These are phyloP conservation scores for Apophysomyces trapeziformis DNA, from an alignment of 371 early-diverging fungal genomes.

Conservation along the genomic window DNA sequence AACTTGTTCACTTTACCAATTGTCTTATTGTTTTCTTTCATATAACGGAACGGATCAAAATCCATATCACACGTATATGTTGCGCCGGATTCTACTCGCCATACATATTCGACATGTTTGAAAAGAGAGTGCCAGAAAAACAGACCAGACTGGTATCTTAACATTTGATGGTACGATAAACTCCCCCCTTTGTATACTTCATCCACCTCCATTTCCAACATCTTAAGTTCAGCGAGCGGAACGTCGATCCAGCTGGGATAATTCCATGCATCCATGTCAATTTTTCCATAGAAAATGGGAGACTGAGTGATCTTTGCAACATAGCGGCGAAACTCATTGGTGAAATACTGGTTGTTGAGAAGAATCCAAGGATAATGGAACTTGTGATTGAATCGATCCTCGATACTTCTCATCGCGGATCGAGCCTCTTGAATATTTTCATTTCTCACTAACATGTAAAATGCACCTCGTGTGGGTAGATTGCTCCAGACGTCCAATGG, in stretches of 20 bases:
- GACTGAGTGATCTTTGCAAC: constrained; percentile 28
- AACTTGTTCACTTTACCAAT: constrained; percentile 57
- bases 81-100: constrained; percentile 96
- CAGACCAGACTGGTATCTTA: constrained; percentile 82
- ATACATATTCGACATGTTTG: constrained; percentile 84
- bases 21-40: constrained; percentile 77
- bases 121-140: constrained; percentile 85
- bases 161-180: constrained; percentile 15
- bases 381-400: constrained; percentile 53
- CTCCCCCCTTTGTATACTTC: constrained; percentile 28
- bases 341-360: constrained; percentile 42
- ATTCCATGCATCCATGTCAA: constrained; percentile 46
- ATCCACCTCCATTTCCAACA: constrained; percentile 22
- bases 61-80: constrained; percentile 84
- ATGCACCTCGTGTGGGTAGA: constrained; percentile 40
- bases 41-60: constrained; percentile 85
- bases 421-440: constrained; percentile 39
- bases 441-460: constrained; percentile 45
- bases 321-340: constrained; percentile 35
- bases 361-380: constrained; percentile 55
- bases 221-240: neutral
- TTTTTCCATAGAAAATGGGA: constrained; percentile 46
- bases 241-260: constrained; percentile 50
- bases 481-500: constrained; percentile 26
- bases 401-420: constrained; percentile 42